A percentile compares a stretch with the other conserved stretches of the same genome.
phyloP scores from a whole-genome alignment of 2,329 filamentous ascomycete genomes.

The Cladorrhinum sp. region DNA sequence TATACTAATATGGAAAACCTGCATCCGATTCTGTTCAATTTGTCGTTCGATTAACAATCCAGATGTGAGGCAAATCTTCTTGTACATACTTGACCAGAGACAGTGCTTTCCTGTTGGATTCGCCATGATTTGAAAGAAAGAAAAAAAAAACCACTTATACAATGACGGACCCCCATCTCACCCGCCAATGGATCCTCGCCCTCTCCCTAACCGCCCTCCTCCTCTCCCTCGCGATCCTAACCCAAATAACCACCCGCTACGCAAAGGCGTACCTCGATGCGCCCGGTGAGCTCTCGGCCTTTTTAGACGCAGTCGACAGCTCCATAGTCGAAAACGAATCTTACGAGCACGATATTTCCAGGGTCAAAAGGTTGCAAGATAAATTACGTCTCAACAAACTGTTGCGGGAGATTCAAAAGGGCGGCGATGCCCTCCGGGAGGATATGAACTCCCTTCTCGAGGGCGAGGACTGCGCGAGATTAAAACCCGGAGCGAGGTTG shows the following conservation, averaged over 20 bases:
- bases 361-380: conserved; percentile 58
- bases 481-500: conserved; percentile 49
- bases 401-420: conserved; percentile 60
- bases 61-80: neutral
- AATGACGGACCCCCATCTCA: conserved; percentile 49
- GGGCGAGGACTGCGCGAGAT: conserved; percentile 31
- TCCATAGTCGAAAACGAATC: conserved; percentile 63
- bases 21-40: neutral
- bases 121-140: neutral
- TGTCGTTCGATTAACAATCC: neutral
- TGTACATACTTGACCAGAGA: no score
- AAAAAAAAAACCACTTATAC: conserved; percentile 23
- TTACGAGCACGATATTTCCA: conserved; percentile 58
- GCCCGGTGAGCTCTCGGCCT: conserved; percentile 54
- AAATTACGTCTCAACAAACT: conserved; percentile 57
- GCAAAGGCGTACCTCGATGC: conserved; percentile 55
- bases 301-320: conserved; percentile 59
- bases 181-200: conserved; percentile 55
- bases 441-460: conserved; percentile 53
- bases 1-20: neutral
- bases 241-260: conserved; percentile 51
- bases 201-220: conserved; percentile 56
- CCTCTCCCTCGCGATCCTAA: conserved; percentile 53
- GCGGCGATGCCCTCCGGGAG: conserved; percentile 59
- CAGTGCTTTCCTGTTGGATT: no score